These are phyloP conservation scores for Nemania bipapillata DNA, from an alignment of 2,329 filamentous ascomycete species.

Conservation along the genomic window DNA sequence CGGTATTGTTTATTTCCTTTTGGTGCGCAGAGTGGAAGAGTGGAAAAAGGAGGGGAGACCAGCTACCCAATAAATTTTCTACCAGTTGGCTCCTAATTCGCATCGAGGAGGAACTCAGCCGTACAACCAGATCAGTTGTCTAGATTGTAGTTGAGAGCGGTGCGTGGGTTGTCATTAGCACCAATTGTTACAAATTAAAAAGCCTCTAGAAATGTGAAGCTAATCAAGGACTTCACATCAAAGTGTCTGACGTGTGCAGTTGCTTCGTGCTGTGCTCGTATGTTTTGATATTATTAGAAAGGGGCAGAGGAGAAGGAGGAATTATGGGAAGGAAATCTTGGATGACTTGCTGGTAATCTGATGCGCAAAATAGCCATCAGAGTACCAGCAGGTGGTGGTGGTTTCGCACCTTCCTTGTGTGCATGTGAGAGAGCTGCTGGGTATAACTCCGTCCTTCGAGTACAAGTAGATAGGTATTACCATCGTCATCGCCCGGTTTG, in stretches of 20 bases:
- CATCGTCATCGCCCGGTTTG: constrained; percentile 26
- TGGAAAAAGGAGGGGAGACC: not conserved
- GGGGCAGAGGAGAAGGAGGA: not conserved
- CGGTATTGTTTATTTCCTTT: not conserved
- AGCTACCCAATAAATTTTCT: constrained; percentile 14
- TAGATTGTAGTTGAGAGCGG: not conserved
- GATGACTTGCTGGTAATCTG: constrained; percentile 18
- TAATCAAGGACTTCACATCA: constrained; percentile 7
- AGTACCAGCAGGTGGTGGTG: not conserved
- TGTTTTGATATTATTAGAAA: constrained; percentile 3
- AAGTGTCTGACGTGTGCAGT: constrained; percentile 23
- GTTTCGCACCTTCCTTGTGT: constrained; percentile 23
- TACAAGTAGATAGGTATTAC: not conserved
- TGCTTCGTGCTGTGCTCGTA: constrained; percentile 9
- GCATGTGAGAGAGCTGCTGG: constrained; percentile 24
- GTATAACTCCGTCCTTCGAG: not conserved
- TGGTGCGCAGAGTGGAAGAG: not conserved
- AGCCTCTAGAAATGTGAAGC: not conserved
- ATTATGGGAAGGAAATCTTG: not conserved
- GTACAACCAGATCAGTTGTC: constrained; percentile 22
- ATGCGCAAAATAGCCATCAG: not conserved
- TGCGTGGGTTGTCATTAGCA: constrained; percentile 18
- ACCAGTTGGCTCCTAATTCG: constrained; percentile 6
- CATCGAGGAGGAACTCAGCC: not conserved
- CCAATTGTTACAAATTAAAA: constrained; percentile 5